Conservation (phyloP, 2,329 filamentous ascomycete genomes). For the Aspergillus sp. region DNA sequence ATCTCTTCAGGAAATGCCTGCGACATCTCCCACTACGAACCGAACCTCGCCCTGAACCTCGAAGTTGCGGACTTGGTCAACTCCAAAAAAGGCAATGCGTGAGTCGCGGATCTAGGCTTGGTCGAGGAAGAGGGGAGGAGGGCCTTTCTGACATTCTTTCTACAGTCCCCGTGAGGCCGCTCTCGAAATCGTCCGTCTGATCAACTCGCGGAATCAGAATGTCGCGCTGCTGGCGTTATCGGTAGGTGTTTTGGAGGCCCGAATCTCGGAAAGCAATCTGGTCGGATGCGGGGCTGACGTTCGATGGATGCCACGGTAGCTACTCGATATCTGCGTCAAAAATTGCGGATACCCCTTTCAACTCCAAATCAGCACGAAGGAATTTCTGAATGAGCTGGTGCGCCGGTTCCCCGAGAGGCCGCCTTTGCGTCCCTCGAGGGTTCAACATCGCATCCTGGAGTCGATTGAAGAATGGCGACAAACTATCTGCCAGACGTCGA, state of each 20-base stretch:
- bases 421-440: slow-evolving; percentile 77
- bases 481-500: slow-evolving; percentile 96
- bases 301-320: slow-evolving; percentile 38
- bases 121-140: background rate
- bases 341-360: slow-evolving; percentile 99
- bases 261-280: slow-evolving; percentile 5
- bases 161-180: slow-evolving; percentile 83
- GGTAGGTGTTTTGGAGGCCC: slow-evolving; percentile 42
- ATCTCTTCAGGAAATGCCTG: slow-evolving; percentile 73
- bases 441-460: slow-evolving; percentile 90
- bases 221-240: slow-evolving; percentile 84
- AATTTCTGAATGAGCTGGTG: slow-evolving; percentile 97
- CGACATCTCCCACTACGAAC: slow-evolving; percentile 96
- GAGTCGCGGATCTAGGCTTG: slow-evolving; percentile 31
- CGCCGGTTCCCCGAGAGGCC: slow-evolving; percentile 93
- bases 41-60: slow-evolving; percentile 92
- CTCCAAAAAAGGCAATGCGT: slow-evolving; percentile 90
- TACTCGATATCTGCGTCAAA: slow-evolving; percentile 98
- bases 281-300: slow-evolving; percentile 17
- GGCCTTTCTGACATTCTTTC: slow-evolving; percentile 25
- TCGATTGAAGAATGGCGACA: slow-evolving; percentile 97
- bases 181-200: slow-evolving; percentile 84
- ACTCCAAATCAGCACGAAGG: slow-evolving; percentile 96
- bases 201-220: slow-evolving; percentile 97
- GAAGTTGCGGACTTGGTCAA: slow-evolving; percentile 97